A percentile compares a stretch with the other conserved stretches of the same genome.
Conservation (phyloP, 371 early-diverging fungal genomes). For the Rhizopus sp. region DNA sequence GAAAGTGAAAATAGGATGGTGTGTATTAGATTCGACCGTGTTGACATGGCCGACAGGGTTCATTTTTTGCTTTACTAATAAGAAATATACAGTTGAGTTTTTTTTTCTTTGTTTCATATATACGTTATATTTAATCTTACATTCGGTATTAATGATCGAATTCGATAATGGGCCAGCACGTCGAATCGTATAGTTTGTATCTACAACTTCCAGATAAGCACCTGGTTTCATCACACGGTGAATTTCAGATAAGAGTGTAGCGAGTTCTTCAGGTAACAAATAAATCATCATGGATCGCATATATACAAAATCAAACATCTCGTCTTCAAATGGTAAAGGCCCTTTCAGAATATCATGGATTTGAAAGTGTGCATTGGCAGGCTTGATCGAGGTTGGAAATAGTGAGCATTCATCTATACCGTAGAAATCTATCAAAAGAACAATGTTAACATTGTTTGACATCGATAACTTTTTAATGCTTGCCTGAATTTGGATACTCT, state of each 20-base stretch:
- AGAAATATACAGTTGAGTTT: background rate
- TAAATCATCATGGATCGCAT: conserved; percentile 49
- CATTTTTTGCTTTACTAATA: background rate
- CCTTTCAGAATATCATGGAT: conserved; percentile 52
- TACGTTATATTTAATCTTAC: conserved; percentile 20
- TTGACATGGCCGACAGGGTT: conserved; percentile 3
- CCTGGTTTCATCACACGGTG: conserved; percentile 53
- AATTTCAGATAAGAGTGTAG: conserved; percentile 34
- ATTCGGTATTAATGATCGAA: conserved; percentile 33
- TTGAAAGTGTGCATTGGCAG: conserved; percentile 54
- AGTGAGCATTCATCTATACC: conserved; percentile 59
- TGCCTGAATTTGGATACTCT: conserved; percentile 33
- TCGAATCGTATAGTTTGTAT: conserved; percentile 51
- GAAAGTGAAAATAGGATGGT: conserved; percentile 37
- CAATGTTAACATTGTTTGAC: conserved; percentile 17
- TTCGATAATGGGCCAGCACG: conserved; percentile 49
- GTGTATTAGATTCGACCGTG: conserved; percentile 13
- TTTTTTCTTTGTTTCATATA: background rate
- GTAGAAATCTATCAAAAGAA: conserved; percentile 33
- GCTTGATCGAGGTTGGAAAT: conserved; percentile 60
- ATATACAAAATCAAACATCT: conserved; percentile 57
- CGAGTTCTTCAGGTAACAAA: conserved; percentile 40
- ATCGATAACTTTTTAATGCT: background rate
- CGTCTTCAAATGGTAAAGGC: conserved; percentile 51
- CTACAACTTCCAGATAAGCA: conserved; percentile 54